phyloP scores from a whole-genome alignment of 1,139 yeast genomes.

The Hansenula lynferdii region DNA sequence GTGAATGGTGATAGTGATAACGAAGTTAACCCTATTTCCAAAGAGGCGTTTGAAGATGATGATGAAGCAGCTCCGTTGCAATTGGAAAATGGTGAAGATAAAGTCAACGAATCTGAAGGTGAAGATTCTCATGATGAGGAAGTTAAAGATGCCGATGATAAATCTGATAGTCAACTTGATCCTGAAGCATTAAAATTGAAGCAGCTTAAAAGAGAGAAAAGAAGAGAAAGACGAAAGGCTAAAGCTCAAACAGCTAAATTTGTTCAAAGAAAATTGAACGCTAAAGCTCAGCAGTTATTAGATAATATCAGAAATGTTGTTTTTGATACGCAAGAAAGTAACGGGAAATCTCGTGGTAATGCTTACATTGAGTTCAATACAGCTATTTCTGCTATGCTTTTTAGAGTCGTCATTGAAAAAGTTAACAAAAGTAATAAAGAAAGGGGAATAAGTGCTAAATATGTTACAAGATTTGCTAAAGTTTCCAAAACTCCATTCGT shows the following conservation, averaged over 20 bases:
- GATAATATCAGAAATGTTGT: constrained; percentile 5
- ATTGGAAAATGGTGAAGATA: background rate
- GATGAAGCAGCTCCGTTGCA: too few relatives aligned
- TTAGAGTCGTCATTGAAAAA: constrained; percentile 12
- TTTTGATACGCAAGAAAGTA: constrained; percentile 14
- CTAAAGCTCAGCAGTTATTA: constrained; percentile 5
- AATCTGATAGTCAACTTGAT: background rate
- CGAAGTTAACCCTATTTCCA: too few relatives aligned
- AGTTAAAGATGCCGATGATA: background rate
- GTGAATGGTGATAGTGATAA: constrained; percentile 12
- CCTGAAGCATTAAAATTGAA: background rate
- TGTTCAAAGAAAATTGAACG: constrained; percentile 3
- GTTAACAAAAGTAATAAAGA: constrained; percentile 8
- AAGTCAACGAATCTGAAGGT: background rate
- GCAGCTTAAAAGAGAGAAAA: constrained; percentile 1
- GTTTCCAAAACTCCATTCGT: constrained; percentile 11
- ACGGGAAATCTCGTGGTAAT: constrained; percentile 15
- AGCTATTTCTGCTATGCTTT: constrained; percentile 9
- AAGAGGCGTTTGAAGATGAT: background rate
- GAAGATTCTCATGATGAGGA: background rate
- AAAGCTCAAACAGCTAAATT: background rate
- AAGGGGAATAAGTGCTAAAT: constrained; percentile 2
- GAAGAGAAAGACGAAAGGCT: background rate
- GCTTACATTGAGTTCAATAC: constrained; percentile 11
- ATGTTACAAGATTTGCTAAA: constrained; percentile 12